Percentiles rank a stretch among this genome's conserved stretches.
Conservation (phyloP, 352 stramenopile species). For the Pilasporangium apinafurcum region DNA sequence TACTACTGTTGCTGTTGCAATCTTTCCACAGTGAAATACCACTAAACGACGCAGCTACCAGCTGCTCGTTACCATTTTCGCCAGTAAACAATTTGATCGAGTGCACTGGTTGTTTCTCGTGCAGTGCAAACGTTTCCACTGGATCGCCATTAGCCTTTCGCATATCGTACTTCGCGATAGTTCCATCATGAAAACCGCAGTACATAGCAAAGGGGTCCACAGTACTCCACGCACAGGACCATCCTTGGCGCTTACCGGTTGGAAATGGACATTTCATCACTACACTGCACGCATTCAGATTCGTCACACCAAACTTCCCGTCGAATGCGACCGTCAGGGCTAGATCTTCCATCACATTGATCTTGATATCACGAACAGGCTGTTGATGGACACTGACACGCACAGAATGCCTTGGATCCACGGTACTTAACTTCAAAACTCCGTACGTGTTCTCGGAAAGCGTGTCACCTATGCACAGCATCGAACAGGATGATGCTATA, state of each 20-base stretch:
- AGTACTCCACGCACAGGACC: conserved; percentile 41
- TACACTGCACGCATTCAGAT: conserved; percentile 31
- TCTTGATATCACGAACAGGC: conserved; percentile 47
- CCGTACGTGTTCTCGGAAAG: conserved; percentile 20
- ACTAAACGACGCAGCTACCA: conserved; percentile 38
- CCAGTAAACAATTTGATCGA: conserved; percentile 28
- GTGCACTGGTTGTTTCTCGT: conserved; percentile 46
- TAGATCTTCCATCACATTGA: conserved; percentile 21
- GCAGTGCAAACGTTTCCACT: conserved; percentile 24
- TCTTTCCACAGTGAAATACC: conserved; percentile 33
- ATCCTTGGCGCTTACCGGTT: conserved; percentile 30
- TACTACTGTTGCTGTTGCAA: conserved; percentile 6
- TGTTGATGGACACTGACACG: conserved; percentile 31
- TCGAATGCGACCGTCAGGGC: conserved; percentile 57
- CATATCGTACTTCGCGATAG: conserved; percentile 43
- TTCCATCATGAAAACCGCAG: conserved; percentile 48
- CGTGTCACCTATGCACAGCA: conserved; percentile 48
- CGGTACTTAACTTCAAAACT: conserved; percentile 33
- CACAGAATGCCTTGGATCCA: conserved; percentile 20
- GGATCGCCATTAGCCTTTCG: conserved; percentile 19
- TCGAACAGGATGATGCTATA: conserved; percentile 33
- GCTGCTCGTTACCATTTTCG: conserved; percentile 15
- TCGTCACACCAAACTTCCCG: conserved; percentile 44
- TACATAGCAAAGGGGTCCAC: conserved; percentile 35
- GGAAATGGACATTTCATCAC: conserved; percentile 30